phyloP scores from a whole-genome alignment of 768 basidiomycete genomes.

The Russula virescens region DNA sequence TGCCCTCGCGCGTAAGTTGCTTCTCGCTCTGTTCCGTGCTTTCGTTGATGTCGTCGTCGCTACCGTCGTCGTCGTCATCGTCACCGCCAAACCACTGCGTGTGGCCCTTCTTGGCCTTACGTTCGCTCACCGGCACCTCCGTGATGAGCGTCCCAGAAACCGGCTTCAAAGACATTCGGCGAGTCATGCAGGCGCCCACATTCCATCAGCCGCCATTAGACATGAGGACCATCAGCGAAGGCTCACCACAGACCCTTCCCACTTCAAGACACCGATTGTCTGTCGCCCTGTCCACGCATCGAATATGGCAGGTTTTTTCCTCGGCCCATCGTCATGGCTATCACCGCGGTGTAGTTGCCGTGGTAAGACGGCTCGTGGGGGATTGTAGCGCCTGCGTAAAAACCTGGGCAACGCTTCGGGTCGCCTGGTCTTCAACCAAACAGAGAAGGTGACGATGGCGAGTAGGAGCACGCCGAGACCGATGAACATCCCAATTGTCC shows the following conservation, averaged over 20 bases:
- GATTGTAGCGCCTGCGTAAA: neutral
- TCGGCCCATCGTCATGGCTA: too few species aligned
- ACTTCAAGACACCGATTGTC: neutral
- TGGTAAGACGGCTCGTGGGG: neutral
- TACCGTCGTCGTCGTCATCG: too few species aligned
- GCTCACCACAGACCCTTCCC: slow-evolving; percentile 1
- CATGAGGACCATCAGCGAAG: too few species aligned
- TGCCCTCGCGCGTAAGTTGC: neutral
- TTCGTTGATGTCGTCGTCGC: too few species aligned
- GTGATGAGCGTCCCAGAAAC: slow-evolving; percentile 8
- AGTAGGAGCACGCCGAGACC: slow-evolving; percentile 11
- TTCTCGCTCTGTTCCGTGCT: neutral
- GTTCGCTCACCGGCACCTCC: neutral
- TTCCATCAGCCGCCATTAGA: too few species aligned
- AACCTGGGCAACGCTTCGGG: neutral
- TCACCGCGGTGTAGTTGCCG: too few species aligned
- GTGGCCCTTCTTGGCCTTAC: neutral
- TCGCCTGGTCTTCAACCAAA: slow-evolving; percentile 5
- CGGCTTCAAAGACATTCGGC: slow-evolving; percentile 1
- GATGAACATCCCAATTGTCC: too few species aligned
- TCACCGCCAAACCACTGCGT: neutral
- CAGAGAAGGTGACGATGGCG: neutral
- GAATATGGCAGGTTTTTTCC: slow-evolving; percentile 14
- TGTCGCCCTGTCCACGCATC: slow-evolving; percentile 14
- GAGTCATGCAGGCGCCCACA: too few species aligned